Percentiles rank a stretch among this genome's conserved stretches.
phyloP scores from a whole-genome alignment of 352 stramenopile genomes.

The Phytophthora pseudosyringae region DNA sequence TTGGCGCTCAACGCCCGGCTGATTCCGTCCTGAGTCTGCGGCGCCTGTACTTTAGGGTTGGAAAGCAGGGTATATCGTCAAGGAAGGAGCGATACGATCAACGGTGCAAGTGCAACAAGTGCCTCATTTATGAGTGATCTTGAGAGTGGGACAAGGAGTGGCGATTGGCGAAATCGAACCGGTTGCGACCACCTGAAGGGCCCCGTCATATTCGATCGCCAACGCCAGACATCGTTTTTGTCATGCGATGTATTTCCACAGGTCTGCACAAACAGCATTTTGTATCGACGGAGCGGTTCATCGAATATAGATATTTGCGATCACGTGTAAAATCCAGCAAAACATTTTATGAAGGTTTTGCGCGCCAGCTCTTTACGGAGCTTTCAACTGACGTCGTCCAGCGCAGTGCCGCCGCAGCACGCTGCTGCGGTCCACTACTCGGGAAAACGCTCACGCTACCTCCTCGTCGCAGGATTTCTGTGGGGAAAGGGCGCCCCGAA shows the following conservation, averaged over 20 bases:
- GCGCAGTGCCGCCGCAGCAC: too few species aligned
- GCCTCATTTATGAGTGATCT: slow-evolving; percentile 14
- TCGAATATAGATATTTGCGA: neutral
- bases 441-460: slow-evolving; percentile 5
- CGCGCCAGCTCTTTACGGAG: neutral
- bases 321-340: slow-evolving; percentile 24
- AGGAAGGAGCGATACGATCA: neutral
- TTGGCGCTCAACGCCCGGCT: slow-evolving; percentile 28
- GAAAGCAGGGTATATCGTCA: slow-evolving; percentile 1
- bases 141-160: slow-evolving; percentile 11
- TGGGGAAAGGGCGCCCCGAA: slow-evolving; percentile 4
- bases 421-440: too few species aligned
- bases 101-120: slow-evolving; percentile 11
- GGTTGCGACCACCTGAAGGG: slow-evolving; percentile 21
- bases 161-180: slow-evolving; percentile 25
- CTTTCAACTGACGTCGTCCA: neutral
- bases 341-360: slow-evolving; percentile 30
- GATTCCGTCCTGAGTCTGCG: slow-evolving; percentile 10
- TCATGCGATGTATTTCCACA: neutral
- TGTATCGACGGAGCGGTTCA: neutral
- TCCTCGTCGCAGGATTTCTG: slow-evolving; percentile 26
- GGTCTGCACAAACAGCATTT: neutral
- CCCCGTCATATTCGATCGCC: neutral
- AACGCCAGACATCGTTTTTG: slow-evolving; percentile 2
- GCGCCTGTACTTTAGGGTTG: neutral